A percentile compares a stretch with the other conserved stretches of the same genome.
phyloP scores from a whole-genome alignment of 2,329 filamentous ascomycete species.

The Gnomoniopsis smithogilvyi region DNA sequence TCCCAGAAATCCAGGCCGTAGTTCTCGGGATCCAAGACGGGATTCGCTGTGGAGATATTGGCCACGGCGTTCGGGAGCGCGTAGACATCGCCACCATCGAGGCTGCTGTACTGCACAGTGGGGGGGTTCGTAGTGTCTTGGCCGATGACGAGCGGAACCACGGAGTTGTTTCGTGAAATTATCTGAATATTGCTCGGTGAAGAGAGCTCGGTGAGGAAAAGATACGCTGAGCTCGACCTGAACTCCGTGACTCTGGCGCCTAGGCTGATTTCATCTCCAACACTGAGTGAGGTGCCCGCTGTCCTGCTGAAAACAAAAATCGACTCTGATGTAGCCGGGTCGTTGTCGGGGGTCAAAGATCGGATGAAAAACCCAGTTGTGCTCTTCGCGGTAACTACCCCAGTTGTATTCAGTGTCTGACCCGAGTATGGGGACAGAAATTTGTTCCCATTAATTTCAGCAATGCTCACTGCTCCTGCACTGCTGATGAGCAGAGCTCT shows the following conservation, averaged over 20 bases:
- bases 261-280: slow-evolving; percentile 62
- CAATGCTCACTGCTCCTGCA: slow-evolving; percentile 44
- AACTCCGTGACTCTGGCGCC: slow-evolving; percentile 57
- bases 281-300: slow-evolving; percentile 47
- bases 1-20: slow-evolving; percentile 76
- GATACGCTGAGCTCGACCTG: slow-evolving; percentile 51
- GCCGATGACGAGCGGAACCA: slow-evolving; percentile 60
- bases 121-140: slow-evolving; percentile 55
- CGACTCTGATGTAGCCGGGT: slow-evolving; percentile 58
- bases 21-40: slow-evolving; percentile 53
- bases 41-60: slow-evolving; percentile 57
- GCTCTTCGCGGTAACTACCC: slow-evolving; percentile 62
- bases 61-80: slow-evolving; percentile 60
- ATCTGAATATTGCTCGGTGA: slow-evolving; percentile 51
- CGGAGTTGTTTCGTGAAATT: slow-evolving; percentile 49
- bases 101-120: slow-evolving; percentile 55
- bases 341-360: slow-evolving; percentile 53
- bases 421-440: slow-evolving; percentile 61
- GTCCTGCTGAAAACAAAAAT: slow-evolving; percentile 61
- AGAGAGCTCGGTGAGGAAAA: slow-evolving; percentile 63
- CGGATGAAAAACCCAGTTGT: slow-evolving; percentile 62
- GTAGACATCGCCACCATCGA: slow-evolving; percentile 66
- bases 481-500: slow-evolving; percentile 1
- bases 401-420: slow-evolving; percentile 56
- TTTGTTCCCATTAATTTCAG: slow-evolving; percentile 63